These are phyloP conservation scores for Cryptosporidium ubiquitum DNA, from an alignment of 169 alveolate genomes.

Conservation along the genomic window DNA sequence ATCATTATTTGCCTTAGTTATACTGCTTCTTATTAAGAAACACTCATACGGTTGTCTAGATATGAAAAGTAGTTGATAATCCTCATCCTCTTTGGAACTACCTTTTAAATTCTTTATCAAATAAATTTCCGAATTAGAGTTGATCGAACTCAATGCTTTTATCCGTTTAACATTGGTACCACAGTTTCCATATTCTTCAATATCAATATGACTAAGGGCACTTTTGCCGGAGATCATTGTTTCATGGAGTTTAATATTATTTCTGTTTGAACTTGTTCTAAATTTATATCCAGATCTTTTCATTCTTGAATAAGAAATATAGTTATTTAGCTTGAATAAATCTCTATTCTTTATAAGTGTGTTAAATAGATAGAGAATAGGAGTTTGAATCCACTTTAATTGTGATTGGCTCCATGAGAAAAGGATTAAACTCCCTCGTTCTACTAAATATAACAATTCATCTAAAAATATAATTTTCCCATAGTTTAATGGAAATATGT, in stretches of 20 bases:
- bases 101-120: not conserved
- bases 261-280: not conserved
- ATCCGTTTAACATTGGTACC: not conserved
- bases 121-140: not conserved
- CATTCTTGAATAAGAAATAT: conserved; percentile 35
- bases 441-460: conserved; percentile 45
- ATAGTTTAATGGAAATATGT: not conserved
- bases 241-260: not conserved
- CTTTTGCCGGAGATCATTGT: not conserved
- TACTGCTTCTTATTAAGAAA: not conserved
- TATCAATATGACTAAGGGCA: not conserved
- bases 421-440: conserved; percentile 61
- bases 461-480: conserved; percentile 36
- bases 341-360: not conserved
- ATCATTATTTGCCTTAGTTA: not conserved
- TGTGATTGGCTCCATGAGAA: conserved; percentile 32
- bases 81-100: not conserved
- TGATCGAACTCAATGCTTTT: not conserved
- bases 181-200: not conserved
- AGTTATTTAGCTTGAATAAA: not conserved
- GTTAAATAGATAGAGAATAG: conserved; percentile 20
- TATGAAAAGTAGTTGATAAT: not conserved
- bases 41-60: conserved; percentile 24
- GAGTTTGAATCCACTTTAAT: conserved; percentile 40
- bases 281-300: conserved; percentile 55